These are phyloP conservation scores for Chrysanthemum makinoi DNA, from an alignment of 129 eudicot genomes.

Conservation along the genomic window DNA sequence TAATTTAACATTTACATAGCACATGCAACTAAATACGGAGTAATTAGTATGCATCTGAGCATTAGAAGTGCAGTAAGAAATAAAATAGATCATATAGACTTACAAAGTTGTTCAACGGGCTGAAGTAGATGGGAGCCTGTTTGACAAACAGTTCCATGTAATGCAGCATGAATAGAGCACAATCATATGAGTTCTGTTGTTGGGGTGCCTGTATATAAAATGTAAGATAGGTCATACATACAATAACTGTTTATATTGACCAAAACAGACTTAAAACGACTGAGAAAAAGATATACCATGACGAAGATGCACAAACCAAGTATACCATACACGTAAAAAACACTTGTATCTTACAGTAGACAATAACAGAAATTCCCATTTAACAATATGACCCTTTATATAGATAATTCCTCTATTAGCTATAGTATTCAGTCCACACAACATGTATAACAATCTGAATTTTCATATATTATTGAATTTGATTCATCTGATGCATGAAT, in stretches of 20 bases:
- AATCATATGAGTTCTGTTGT: constrained; percentile 73
- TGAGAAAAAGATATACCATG: background rate
- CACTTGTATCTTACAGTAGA: too few species aligned
- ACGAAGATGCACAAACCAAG: background rate
- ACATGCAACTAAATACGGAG: background rate
- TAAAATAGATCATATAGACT: constrained; percentile 26
- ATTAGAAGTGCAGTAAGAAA: background rate
- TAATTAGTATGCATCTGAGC: constrained; percentile 2
- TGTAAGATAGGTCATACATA: background rate
- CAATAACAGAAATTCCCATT: too few species aligned
- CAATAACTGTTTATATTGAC: background rate
- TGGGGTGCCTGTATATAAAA: constrained; percentile 57
- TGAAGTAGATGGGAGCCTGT: constrained; percentile 42
- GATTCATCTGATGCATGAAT: too few species aligned
- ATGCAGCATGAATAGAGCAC: constrained; percentile 78
- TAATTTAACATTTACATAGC: too few species aligned
- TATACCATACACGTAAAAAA: too few species aligned
- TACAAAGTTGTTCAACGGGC: constrained; percentile 43
- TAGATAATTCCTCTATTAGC: background rate
- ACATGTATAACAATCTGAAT: background rate
- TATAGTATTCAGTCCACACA: background rate
- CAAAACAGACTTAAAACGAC: background rate
- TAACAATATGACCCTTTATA: background rate
- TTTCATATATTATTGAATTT: background rate
- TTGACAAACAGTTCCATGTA: constrained; percentile 64